Evolutionary conservation across 1,284 basidiomycete species (phyloP).

Genomic region (Earliella scabrosa): DNA sequence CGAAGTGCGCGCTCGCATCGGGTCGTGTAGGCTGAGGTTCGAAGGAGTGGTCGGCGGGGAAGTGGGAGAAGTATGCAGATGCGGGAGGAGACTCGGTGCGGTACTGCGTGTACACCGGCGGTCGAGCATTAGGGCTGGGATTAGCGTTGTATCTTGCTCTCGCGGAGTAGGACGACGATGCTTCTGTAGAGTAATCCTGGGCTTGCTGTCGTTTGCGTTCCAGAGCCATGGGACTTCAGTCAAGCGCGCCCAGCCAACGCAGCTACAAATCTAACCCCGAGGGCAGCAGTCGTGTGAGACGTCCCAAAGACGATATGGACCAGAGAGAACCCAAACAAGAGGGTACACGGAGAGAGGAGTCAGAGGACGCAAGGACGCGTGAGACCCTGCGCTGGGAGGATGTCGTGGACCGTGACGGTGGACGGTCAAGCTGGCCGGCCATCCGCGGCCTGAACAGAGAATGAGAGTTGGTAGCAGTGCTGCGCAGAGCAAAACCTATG

Average conservation of each 20-base stretch:
- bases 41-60: conserved; percentile 50
- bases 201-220: conserved; percentile 3
- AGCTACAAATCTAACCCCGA: no score
- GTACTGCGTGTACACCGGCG: conserved; percentile 10
- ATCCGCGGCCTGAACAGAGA: not conserved
- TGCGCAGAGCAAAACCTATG: not conserved
- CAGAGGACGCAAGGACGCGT: not conserved
- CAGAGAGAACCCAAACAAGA: not conserved
- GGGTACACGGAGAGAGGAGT: not conserved
- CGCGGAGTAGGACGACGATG: conserved; percentile 7
- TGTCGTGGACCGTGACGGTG: not conserved
- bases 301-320: no score
- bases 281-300: no score
- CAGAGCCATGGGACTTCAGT: not conserved
- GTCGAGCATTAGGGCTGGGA: conserved; percentile 1
- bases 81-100: conserved; percentile 71
- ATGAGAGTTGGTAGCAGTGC: not conserved
- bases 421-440: not conserved
- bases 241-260: not conserved
- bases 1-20: conserved; percentile 73
- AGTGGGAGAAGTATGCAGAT: conserved; percentile 72
- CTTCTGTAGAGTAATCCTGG: not conserved
- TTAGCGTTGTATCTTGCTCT: conserved; percentile 4
- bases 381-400: not conserved
- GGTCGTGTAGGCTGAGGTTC: conserved; percentile 56